These are phyloP conservation scores for Meyerozyma carpophila DNA, from an alignment of 1,139 yeast genomes.

Conservation along the genomic window DNA sequence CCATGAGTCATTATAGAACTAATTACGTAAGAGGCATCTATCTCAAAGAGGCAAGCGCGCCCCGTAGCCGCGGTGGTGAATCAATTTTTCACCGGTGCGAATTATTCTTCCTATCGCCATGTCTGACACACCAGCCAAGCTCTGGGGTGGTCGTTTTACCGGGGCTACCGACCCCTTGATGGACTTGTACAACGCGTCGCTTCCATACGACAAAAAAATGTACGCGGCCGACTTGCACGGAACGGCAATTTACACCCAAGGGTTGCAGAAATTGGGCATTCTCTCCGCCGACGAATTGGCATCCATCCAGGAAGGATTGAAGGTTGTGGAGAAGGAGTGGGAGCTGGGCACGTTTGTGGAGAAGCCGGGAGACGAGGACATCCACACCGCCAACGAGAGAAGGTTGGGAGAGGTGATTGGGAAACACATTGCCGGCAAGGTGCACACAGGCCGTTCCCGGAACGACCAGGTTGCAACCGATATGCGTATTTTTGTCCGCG, in stretches of 20 bases:
- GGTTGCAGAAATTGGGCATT: slow-evolving; percentile 73
- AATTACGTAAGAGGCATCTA: neutral
- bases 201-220: slow-evolving; percentile 94
- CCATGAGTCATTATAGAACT: slow-evolving; percentile 44
- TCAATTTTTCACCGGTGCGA: neutral
- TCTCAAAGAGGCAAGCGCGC: neutral
- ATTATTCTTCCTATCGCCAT: slow-evolving; percentile 4
- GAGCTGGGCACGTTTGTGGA: slow-evolving; percentile 63
- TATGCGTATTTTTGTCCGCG: slow-evolving; percentile 91
- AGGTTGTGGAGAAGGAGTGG: slow-evolving; percentile 76
- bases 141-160: slow-evolving; percentile 99
- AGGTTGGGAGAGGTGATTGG: slow-evolving; percentile 95
- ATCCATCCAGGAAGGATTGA: slow-evolving; percentile 80
- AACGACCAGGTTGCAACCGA: slow-evolving; percentile 99
- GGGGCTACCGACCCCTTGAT: slow-evolving; percentile 95
- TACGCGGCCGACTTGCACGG: slow-evolving; percentile 91
- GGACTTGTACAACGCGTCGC: slow-evolving; percentile 94
- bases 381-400: slow-evolving; percentile 98
- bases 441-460: slow-evolving; percentile 97
- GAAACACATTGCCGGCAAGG: slow-evolving; percentile 89
- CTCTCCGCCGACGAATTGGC: slow-evolving; percentile 64
- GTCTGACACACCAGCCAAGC: slow-evolving; percentile 49
- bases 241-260: slow-evolving; percentile 87
- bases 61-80: neutral
- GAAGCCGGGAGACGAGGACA: slow-evolving; percentile 93